Conservation (phyloP, 371 early-diverging fungal species). For the Mucor piriformis region DNA sequence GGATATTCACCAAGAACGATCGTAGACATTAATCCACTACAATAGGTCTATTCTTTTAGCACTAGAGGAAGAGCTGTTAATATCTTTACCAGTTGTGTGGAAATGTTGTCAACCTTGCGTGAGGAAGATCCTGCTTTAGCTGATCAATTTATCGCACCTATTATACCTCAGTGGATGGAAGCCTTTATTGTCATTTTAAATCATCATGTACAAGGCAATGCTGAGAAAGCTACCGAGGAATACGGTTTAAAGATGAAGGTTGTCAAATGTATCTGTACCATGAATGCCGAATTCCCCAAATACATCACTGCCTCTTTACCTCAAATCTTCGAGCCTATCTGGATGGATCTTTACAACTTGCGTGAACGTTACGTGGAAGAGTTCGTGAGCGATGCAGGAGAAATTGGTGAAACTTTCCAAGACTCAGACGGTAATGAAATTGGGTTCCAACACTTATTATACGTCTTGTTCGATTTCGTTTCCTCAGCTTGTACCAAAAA, state of each 20-base stretch:
- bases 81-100: constrained; percentile 82
- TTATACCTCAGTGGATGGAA: constrained; percentile 80
- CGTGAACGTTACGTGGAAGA: constrained; percentile 59
- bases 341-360: constrained; percentile 65
- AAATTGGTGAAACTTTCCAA: constrained; percentile 57
- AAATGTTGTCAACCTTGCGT: constrained; percentile 79
- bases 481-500: constrained; percentile 61
- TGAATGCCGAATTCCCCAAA: constrained; percentile 65
- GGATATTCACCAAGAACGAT: too few species aligned
- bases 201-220: constrained; percentile 52
- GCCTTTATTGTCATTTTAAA: constrained; percentile 68
- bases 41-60: constrained; percentile 60
- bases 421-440: constrained; percentile 81
- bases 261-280: constrained; percentile 66
- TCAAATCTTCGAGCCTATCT: constrained; percentile 63
- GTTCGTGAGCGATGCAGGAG: constrained; percentile 60
- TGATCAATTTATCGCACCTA: constrained; percentile 70
- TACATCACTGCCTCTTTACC: constrained; percentile 53
- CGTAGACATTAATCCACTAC: too few species aligned
- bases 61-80: constrained; percentile 80
- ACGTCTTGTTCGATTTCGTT: constrained; percentile 73
- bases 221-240: constrained; percentile 56
- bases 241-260: constrained; percentile 76
- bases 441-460: constrained; percentile 73
- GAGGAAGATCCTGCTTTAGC: constrained; percentile 74